These are phyloP conservation scores for Closterium sp. DNA, from an alignment of 139 green algal species.

Conservation along the genomic window DNA sequence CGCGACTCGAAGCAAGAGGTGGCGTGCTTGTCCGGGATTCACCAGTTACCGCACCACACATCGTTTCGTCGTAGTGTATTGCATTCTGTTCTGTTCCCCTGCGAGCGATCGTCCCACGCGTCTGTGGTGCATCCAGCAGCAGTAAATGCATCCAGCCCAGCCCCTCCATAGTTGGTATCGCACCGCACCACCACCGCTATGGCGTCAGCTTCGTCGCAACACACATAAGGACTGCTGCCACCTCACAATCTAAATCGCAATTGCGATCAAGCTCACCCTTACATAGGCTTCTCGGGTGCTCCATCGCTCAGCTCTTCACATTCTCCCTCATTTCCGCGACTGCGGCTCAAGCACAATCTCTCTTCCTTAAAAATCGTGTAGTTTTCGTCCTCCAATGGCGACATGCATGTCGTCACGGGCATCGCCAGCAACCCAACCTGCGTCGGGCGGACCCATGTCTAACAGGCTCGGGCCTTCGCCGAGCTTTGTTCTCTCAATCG, in stretches of 20 bases:
- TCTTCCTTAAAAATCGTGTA: not conserved
- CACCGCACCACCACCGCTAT: no score
- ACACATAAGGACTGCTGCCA: no score
- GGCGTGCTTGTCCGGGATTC: not conserved
- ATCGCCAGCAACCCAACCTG: not conserved
- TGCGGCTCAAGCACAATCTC: not conserved
- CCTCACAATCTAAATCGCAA: not conserved
- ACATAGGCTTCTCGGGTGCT: not conserved
- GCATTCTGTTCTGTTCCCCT: no score
- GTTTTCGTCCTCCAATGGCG: not conserved
- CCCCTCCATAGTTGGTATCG: no score
- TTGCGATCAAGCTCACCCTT: not conserved
- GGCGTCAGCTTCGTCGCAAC: no score
- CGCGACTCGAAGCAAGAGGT: not conserved
- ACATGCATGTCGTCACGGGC: not conserved
- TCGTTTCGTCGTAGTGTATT: not conserved
- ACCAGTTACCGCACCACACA: no score
- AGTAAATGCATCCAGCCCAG: not conserved
- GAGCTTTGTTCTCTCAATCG: not conserved
- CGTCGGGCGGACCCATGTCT: no score
- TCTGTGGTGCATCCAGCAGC: no score
- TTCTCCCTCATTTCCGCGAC: not conserved
- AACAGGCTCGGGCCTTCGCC: not conserved
- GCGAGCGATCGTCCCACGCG: not conserved
- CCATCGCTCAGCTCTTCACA: not conserved